Conservation (phyloP, 1,284 basidiomycete genomes). For the Crepidotus sp. region DNA sequence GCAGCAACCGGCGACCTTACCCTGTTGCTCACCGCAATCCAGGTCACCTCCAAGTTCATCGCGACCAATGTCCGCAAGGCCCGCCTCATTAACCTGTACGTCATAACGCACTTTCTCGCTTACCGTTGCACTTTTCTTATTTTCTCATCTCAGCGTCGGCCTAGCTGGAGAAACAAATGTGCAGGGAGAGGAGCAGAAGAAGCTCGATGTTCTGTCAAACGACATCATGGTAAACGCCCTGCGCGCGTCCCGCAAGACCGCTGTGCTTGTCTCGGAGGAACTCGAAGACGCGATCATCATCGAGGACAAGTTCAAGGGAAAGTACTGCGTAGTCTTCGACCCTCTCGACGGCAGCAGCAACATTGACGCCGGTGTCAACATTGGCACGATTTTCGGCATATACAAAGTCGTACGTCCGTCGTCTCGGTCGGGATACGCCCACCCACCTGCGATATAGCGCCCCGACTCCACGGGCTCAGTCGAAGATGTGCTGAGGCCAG, state of each 20-base stretch:
- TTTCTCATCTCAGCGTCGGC: slow-evolving; percentile 62
- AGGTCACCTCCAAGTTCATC: slow-evolving; percentile 95
- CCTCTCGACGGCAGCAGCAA: slow-evolving; percentile 97
- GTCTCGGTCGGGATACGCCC: background rate
- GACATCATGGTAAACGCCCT: slow-evolving; percentile 99
- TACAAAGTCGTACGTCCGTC: slow-evolving; percentile 70
- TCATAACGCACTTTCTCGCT: slow-evolving; percentile 15
- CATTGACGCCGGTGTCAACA: slow-evolving; percentile 99
- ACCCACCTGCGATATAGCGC: slow-evolving; percentile 33
- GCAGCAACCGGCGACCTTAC: slow-evolving; percentile 91
- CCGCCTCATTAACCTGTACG: slow-evolving; percentile 93
- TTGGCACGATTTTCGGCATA: slow-evolving; percentile 98
- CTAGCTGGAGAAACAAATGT: slow-evolving; percentile 94
- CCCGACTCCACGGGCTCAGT: slow-evolving; percentile 72
- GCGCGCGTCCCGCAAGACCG: slow-evolving; percentile 88
- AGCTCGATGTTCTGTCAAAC: slow-evolving; percentile 95
- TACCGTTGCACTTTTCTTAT: slow-evolving; percentile 9
- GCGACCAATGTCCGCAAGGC: slow-evolving; percentile 97
- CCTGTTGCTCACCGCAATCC: slow-evolving; percentile 89
- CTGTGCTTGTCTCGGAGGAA: slow-evolving; percentile 96
- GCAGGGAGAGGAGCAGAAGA: slow-evolving; percentile 99
- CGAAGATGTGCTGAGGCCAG: slow-evolving; percentile 87
- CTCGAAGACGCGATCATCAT: slow-evolving; percentile 90
- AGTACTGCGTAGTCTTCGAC: slow-evolving; percentile 97
- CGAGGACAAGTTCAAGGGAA: slow-evolving; percentile 68